These are phyloP conservation scores for Isoetes taiwanensis DNA, from an alignment of 75 land plant genomes.

Conservation along the genomic window DNA sequence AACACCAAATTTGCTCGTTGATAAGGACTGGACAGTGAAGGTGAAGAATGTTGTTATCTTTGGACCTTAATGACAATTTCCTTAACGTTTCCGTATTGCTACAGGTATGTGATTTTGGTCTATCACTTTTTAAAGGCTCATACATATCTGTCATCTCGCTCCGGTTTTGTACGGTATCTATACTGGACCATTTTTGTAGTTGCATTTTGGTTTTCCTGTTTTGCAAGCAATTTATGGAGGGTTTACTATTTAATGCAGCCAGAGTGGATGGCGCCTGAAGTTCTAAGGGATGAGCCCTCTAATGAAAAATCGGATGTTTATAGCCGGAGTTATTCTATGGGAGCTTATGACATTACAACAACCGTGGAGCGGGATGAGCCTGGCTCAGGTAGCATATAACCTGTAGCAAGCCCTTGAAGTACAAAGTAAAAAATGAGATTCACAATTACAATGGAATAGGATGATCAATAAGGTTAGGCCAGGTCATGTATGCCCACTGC, in stretches of 20 bases:
- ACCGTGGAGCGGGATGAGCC: slow-evolving; percentile 67
- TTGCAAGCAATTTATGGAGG: not conserved
- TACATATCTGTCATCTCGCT: slow-evolving; percentile 68
- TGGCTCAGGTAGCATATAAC: slow-evolving; percentile 85
- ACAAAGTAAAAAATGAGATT: too few relatives aligned
- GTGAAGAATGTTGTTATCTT: slow-evolving; percentile 11
- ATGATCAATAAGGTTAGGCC: too few relatives aligned
- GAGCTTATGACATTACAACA: slow-evolving; percentile 79
- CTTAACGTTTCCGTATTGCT: not conserved
- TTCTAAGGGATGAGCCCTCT: slow-evolving; percentile 75
- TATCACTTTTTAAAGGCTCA: slow-evolving; percentile 68
- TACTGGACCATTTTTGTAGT: not conserved
- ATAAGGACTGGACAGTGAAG: slow-evolving; percentile 79
- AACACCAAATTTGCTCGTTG: slow-evolving; percentile 89
- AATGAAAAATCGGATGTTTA: slow-evolving; percentile 90
- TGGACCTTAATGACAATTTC: not conserved
- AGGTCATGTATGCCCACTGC: too few relatives aligned
- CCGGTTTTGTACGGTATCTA: slow-evolving; percentile 75
- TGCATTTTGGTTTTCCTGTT: not conserved
- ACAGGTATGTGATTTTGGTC: slow-evolving; percentile 95
- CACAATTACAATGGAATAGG: too few relatives aligned
- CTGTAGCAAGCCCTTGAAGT: too few relatives aligned
- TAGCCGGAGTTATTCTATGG: slow-evolving; percentile 81
- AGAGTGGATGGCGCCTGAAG: slow-evolving; percentile 97
- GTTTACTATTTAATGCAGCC: slow-evolving; percentile 39